phyloP scores from a whole-genome alignment of 2,329 filamentous ascomycete species.

The Sporothrix brasiliensis region DNA sequence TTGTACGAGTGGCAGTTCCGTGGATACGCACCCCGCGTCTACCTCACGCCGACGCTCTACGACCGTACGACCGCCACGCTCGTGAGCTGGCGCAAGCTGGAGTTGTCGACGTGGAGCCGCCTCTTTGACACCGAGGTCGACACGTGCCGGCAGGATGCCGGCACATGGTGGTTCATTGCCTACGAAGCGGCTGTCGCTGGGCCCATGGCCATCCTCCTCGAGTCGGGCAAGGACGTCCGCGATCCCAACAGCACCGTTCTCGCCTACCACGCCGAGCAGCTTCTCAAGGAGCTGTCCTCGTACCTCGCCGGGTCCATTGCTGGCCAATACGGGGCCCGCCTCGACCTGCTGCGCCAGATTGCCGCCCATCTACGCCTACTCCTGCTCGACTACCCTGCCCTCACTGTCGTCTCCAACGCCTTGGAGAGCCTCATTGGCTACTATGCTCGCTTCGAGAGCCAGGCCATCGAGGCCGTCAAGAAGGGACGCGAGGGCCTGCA shows the following conservation, averaged over 20 bases:
- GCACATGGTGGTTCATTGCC: conserved; percentile 94
- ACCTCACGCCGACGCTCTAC: conserved; percentile 70
- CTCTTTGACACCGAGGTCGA: conserved; percentile 81
- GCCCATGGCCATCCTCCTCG: conserved; percentile 64
- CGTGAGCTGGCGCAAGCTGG: conserved; percentile 85
- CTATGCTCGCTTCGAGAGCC: conserved; percentile 70
- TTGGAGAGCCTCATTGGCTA: conserved; percentile 77
- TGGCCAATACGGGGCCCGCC: conserved; percentile 75
- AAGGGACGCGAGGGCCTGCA: conserved; percentile 76
- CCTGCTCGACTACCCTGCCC: conserved; percentile 58
- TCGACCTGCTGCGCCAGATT: conserved; percentile 69
- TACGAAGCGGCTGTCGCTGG: conserved; percentile 86
- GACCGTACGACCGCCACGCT: conserved; percentile 78
- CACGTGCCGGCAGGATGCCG: conserved; percentile 75
- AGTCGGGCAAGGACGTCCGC: conserved; percentile 55
- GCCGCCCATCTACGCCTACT: conserved; percentile 67
- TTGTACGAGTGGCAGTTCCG: conserved; percentile 92
- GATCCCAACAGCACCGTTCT: conserved; percentile 44
- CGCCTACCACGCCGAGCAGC: conserved; percentile 63
- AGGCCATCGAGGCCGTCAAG: conserved; percentile 65
- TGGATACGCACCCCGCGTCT: conserved; percentile 80
- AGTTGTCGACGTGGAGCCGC: conserved; percentile 88
- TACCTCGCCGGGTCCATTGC: conserved; percentile 80
- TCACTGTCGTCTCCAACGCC: conserved; percentile 64
- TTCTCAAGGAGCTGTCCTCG: conserved; percentile 74